These are phyloP conservation scores for Russula foetens DNA, from an alignment of 768 basidiomycete genomes.

Conservation along the genomic window DNA sequence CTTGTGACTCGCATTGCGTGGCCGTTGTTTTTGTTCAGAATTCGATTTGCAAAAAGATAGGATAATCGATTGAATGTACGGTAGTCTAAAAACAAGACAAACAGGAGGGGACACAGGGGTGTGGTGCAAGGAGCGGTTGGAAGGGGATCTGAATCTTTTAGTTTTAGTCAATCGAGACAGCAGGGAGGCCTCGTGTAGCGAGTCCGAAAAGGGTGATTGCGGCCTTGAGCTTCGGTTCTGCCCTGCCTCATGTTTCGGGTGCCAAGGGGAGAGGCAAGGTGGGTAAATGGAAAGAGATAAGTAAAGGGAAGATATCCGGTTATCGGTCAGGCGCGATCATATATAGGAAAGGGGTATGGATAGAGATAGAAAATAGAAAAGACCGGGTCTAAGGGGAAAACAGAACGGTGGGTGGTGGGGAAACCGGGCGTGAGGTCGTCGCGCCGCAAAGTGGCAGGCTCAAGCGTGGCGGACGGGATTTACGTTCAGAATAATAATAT, in stretches of 20 bases:
- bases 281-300: neutral
- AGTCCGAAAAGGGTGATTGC: conserved; percentile 12
- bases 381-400: neutral
- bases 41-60: neutral
- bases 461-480: conserved; percentile 12
- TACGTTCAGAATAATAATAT: conserved; percentile 1
- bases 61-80: neutral
- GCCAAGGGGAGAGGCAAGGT: neutral
- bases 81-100: neutral
- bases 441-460: conserved; percentile 2
- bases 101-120: neutral
- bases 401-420: neutral
- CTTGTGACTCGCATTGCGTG: neutral
- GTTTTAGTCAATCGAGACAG: neutral
- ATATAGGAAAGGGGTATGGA: conserved; percentile 10
- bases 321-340: conserved; percentile 7
- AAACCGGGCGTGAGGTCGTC: neutral
- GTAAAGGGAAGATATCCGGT: neutral
- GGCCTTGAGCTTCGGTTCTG: conserved; percentile 14
- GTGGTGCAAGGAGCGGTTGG: neutral
- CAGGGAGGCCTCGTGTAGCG: conserved; percentile 5
- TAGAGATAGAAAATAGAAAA: neutral
- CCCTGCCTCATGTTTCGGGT: conserved; percentile 15
- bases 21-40: neutral
- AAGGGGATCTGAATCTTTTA: neutral